Conservation (phyloP, 805 yeast species). For the Yamadazyma scolyti region DNA sequence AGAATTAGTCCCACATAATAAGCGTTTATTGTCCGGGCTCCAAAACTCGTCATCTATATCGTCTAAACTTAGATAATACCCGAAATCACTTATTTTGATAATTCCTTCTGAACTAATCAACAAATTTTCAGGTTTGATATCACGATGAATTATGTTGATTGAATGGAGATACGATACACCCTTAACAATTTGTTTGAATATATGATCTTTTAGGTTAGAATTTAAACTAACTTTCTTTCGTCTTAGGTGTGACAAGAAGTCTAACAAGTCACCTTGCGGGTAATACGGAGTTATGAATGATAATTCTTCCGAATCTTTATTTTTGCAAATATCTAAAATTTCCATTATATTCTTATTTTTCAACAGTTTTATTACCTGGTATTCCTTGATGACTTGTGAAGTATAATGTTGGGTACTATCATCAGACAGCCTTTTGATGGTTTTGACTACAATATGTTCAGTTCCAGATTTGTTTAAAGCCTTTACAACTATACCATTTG, state of each 20-base stretch:
- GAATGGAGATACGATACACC: constrained; percentile 45
- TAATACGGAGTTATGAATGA: constrained; percentile 42
- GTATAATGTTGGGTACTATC: constrained; percentile 14
- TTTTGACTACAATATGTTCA: constrained; percentile 25
- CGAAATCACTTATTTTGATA: constrained; percentile 48
- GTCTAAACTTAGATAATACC: constrained; percentile 41
- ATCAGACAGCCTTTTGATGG: constrained; percentile 18
- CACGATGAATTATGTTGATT: constrained; percentile 45
- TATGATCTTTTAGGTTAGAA: constrained; percentile 37
- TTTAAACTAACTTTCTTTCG: constrained; percentile 26
- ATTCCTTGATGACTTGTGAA: constrained; percentile 26
- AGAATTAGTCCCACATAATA: constrained; percentile 46
- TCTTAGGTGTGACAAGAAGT: constrained; percentile 38
- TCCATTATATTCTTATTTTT: constrained; percentile 25
- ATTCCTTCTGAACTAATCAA: constrained; percentile 43
- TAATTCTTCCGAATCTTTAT: constrained; percentile 14
- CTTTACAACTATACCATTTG: constrained; percentile 35
- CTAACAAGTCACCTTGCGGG: constrained; percentile 46
- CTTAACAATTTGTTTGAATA: constrained; percentile 43
- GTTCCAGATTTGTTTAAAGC: constrained; percentile 21
- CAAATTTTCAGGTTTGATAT: constrained; percentile 53
- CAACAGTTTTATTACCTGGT: constrained; percentile 22
- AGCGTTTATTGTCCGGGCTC: constrained; percentile 8
- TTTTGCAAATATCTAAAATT: constrained; percentile 21
- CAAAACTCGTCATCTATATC: constrained; percentile 14